phyloP scores from a whole-genome alignment of 129 eudicot species.

The Chrysanthemum lavandulifolium region DNA sequence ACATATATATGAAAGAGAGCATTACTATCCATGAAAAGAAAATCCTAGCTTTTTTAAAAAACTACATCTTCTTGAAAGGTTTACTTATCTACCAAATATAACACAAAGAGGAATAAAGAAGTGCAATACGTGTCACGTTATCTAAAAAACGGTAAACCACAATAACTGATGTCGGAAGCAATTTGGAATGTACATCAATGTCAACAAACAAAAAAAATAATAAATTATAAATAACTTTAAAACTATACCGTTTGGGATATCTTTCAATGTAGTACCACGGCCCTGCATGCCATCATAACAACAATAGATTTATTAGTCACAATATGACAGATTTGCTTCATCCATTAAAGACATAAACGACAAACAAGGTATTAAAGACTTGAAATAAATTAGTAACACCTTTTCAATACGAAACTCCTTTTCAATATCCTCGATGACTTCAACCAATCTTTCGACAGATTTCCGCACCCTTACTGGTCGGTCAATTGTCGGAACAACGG shows the following conservation, averaged over 20 bases:
- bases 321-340: no score
- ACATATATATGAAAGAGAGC: no score
- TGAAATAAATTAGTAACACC: constrained; percentile 39
- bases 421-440: constrained; percentile 58
- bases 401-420: constrained; percentile 76
- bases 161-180: constrained; percentile 4
- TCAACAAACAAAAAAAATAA: not conserved
- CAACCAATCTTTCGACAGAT: constrained; percentile 94
- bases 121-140: not conserved
- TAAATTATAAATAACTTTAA: not conserved
- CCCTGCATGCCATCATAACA: constrained; percentile 66
- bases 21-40: not conserved
- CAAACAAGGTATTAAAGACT: constrained; percentile 8
- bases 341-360: constrained; percentile 20
- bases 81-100: not conserved
- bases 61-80: not conserved
- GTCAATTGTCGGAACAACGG: constrained; percentile 44
- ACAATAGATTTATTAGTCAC: constrained; percentile 10
- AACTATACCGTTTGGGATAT: constrained; percentile 79
- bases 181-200: constrained; percentile 1
- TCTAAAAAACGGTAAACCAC: not conserved
- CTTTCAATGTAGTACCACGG: constrained; percentile 85
- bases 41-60: constrained; percentile 2
- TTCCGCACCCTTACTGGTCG: constrained; percentile 90
- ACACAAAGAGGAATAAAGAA: not conserved